Evolutionary conservation across 73 alveolate genomes (phyloP), one percentile per base, ranked within the genome.

Genomic region (Effrenium voratum): DNA sequence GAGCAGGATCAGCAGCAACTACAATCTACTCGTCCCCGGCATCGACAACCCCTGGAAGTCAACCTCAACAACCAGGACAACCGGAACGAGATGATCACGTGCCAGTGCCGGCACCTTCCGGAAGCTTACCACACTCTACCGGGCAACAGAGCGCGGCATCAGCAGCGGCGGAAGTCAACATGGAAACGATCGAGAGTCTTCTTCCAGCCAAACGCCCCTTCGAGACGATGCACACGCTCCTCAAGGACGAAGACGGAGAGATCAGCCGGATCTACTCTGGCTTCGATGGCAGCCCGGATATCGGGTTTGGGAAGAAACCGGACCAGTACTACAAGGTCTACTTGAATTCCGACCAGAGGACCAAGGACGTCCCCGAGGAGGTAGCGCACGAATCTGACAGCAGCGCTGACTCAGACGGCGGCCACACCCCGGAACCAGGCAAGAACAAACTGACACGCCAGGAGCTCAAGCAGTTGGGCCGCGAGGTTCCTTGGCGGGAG

Each of bases 401-500:
- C 70, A 79, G 44, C 68, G 36, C 4, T 19, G 91, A 79, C 70
- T 79, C 91, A 4, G 63, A 43, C 8, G 91, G 46, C 30, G 70
- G 3, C 2, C 26, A 72, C 30, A 22, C 45, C 22, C 45, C 82
- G 6, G 8, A 46, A 34, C 3, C 19, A 32, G 34, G 19, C 75
- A 22, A 60, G 38, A 60, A 12, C 36, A 38, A 5, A 5, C 28
- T 81, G 52, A 81, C 92, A 0, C 75, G 92, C 0, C 92, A 81
- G 41, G 92, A 81, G 73, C 2, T 15, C 26, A 81, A 81, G 36
- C 92, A 81, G 73, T 34, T 81, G 5, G 92, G 49, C 50, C 63
- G 92, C 2, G 92, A 81, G n/a, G 36, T 81, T 0, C 92, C 92
- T 8, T 81, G 92, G 92, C 49, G 92, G 1, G 73, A 46, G 49